Percentiles rank a stretch among this genome's conserved stretches.
phyloP scores from a whole-genome alignment of 1,284 basidiomycete genomes.

The Heliocybe sulcata region DNA sequence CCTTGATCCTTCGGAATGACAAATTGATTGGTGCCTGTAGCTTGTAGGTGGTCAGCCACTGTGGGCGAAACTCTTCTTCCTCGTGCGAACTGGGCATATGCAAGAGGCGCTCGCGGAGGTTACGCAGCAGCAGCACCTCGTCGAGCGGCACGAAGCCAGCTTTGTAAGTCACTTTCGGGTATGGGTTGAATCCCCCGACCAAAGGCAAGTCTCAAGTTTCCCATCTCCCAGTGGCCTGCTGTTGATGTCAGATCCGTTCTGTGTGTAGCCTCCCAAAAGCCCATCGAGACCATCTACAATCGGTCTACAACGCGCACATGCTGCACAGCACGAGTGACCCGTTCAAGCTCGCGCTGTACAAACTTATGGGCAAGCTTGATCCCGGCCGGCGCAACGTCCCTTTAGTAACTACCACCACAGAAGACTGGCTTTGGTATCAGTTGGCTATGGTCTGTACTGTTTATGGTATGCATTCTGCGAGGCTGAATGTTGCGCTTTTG shows the following conservation, averaged over 20 bases:
- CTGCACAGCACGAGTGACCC: constrained; percentile 85
- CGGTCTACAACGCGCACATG: constrained; percentile 91
- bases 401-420: constrained; percentile 85
- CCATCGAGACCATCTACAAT: constrained; percentile 80
- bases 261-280: constrained; percentile 61
- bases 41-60: constrained; percentile 80
- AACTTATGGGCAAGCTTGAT: constrained; percentile 92
- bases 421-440: constrained; percentile 99
- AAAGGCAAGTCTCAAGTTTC: constrained; percentile 41
- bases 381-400: constrained; percentile 75
- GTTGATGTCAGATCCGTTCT: constrained; percentile 5
- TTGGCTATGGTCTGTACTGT: constrained; percentile 68
- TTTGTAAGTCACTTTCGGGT: constrained; percentile 83
- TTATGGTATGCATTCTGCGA: too few species aligned
- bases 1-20: too few species aligned
- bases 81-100: constrained; percentile 81
- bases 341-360: constrained; percentile 94
- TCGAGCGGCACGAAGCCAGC: constrained; percentile 77
- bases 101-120: constrained; percentile 80
- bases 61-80: constrained; percentile 91
- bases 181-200: constrained; percentile 80
- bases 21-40: constrained; percentile 32
- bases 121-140: constrained; percentile 61
- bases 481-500: too few species aligned
- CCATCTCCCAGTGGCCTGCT: constrained; percentile 4